Percentiles rank a stretch among this genome's conserved stretches.
phyloP scores from a whole-genome alignment of 1,284 basidiomycete genomes.

The Ceratobasidium sp. region DNA sequence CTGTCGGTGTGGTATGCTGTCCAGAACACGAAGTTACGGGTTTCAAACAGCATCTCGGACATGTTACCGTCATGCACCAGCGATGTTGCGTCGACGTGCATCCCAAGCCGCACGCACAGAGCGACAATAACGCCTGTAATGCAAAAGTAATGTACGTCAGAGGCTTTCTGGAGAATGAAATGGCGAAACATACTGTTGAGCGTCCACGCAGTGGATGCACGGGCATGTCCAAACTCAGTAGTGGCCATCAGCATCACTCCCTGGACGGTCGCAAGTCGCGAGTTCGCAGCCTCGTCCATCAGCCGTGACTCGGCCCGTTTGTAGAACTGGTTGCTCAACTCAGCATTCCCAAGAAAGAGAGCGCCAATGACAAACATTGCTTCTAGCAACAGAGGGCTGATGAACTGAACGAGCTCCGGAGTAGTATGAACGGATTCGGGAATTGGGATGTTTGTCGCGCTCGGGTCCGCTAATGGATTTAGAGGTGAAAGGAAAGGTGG shows the following conservation, averaged over 20 bases:
- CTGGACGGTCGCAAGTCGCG: constrained; percentile 35
- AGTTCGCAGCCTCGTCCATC: constrained; percentile 13
- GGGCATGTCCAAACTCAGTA: constrained; percentile 30
- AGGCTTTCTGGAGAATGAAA: neutral
- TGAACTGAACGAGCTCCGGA: constrained; percentile 27
- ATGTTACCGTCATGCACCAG: constrained; percentile 17
- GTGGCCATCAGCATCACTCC: constrained; percentile 14
- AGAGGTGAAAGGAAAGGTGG: constrained; percentile 21
- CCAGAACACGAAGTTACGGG: constrained; percentile 39
- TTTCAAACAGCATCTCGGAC: constrained; percentile 33
- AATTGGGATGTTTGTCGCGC: constrained; percentile 19
- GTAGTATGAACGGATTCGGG: constrained; percentile 1
- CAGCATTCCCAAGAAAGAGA: constrained; percentile 19
- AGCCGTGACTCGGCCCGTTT: constrained; percentile 9
- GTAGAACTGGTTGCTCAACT: constrained; percentile 25
- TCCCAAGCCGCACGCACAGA: constrained; percentile 26
- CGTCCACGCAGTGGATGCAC: constrained; percentile 25
- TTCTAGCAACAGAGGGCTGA: constrained; percentile 33
- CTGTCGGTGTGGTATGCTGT: constrained; percentile 24
- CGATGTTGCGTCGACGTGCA: constrained; percentile 34
- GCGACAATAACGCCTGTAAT: constrained; percentile 20
- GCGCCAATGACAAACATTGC: constrained; percentile 15
- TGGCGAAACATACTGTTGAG: constrained; percentile 1
- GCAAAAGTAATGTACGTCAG: neutral
- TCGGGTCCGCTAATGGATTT: constrained; percentile 22